Evolutionary conservation across 352 stramenopile species (phyloP), one percentile per base, ranked within the genome.

Genomic region (Thraustotheca clavata): DNA sequence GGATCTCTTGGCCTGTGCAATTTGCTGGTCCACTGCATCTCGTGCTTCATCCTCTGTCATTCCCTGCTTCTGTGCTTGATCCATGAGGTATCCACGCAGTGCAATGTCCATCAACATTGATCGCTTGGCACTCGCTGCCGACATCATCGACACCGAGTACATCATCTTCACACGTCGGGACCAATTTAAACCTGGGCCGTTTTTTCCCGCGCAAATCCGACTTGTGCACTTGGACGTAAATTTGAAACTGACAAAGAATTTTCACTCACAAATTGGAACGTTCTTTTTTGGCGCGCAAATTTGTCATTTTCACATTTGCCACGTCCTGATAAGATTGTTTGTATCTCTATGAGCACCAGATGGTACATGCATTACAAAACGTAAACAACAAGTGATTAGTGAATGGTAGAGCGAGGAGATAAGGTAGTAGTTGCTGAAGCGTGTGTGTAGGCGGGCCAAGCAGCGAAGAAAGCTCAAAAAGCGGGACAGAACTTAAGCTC

Each of bases 401-500:
- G 7, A 14, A 7, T 6, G 7, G 14, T 22, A 14, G 22, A 27
- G 43, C 14, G 43, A 7, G 32, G 7, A 32, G 29, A 20, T 47
- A 14, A 57, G n/a, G 8, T 12, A 55, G 46, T 11, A 6, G 29
- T n/a, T n/a, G n/a, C n/a, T n/a, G n/a, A n/a, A n/a, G n/a, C n/a
- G 38, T 16, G 16, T 43, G 4, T 22, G 33, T 70, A 94, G 85
- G 85, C 85, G 34, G 91, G 91, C 38, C 85, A 94, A 60, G 79
- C 85, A 38, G 81, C 81, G 16, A 94, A 94, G 73, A 94, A 92
- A 69, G 85, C 85, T 27, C 75, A 91, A 61, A 73, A 74, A 39
- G 71, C 79, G 48, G 85, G 83, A 49, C 73, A 74, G 20, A 84
- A 77, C 55, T 76, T 94, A 54, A 89, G 82, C 50, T 70, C 77